Percentiles rank a stretch among this genome's conserved stretches.
phyloP scores from a whole-genome alignment of 2,329 filamentous ascomycete genomes.

The Colletotrichum incanum region DNA sequence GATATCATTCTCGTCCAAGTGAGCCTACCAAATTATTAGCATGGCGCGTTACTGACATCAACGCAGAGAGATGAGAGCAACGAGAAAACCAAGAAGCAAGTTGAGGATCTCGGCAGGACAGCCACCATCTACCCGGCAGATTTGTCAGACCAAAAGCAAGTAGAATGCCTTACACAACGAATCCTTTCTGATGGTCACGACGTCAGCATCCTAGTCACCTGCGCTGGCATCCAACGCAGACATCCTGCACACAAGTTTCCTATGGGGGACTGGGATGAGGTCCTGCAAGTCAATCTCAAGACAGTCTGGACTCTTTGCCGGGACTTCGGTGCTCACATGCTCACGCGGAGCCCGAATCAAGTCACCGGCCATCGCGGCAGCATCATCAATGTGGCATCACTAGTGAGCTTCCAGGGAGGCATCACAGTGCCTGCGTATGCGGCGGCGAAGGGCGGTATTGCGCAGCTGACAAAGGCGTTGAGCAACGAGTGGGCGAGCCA shows the following conservation, averaged over 20 bases:
- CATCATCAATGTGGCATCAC: constrained; percentile 88
- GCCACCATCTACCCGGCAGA: constrained; percentile 46
- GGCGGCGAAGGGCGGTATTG: constrained; percentile 87
- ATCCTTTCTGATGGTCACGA: constrained; percentile 47
- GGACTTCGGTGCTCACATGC: constrained; percentile 85
- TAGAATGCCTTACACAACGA: constrained; percentile 40
- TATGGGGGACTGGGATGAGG: constrained; percentile 74
- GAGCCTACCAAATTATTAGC: not conserved
- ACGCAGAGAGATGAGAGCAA: constrained; percentile 45
- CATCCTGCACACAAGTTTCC: constrained; percentile 77
- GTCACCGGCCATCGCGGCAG: constrained; percentile 72
- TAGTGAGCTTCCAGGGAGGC: constrained; percentile 88
- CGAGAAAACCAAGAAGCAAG: constrained; percentile 43
- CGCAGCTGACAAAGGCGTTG: constrained; percentile 86
- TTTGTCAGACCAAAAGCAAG: constrained; percentile 43
- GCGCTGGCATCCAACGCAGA: constrained; percentile 77
- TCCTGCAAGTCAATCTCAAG: constrained; percentile 87
- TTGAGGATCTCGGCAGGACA: constrained; percentile 46
- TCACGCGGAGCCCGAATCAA: constrained; percentile 65
- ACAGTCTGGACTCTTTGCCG: constrained; percentile 85
- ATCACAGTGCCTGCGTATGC: constrained; percentile 91
- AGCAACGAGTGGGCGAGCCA: constrained; percentile 88
- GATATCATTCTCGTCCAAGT: constrained; percentile 45
- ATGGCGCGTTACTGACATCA: not conserved
- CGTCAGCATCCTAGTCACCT: constrained; percentile 75